Evolutionary conservation across 106 monocot species (phyloP).

Genomic region (Narthecium ossifragum): DNA sequence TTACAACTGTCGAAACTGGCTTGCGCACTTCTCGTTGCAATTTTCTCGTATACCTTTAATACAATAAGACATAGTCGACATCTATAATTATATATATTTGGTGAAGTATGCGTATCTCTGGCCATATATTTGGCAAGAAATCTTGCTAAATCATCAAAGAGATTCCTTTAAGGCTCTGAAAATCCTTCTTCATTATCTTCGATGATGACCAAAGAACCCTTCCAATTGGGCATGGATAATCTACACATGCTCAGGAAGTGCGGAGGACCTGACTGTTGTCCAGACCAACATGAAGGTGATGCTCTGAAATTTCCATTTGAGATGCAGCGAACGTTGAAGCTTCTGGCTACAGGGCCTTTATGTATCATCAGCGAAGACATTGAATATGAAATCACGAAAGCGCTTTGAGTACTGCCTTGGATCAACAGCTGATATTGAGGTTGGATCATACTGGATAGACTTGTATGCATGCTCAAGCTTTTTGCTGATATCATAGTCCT

Average conservation of each 20-base stretch:
- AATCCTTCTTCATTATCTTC: not conserved
- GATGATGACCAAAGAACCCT: not conserved
- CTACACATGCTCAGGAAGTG: not conserved
- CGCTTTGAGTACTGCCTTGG: conserved; percentile 75
- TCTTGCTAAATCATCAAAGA: not conserved
- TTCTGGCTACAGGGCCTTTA: not conserved
- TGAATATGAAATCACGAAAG: conserved; percentile 79
- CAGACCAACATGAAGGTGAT: not conserved
- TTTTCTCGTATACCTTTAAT: conserved; percentile 10
- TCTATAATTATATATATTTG: conserved; percentile 4
- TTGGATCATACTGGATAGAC: conserved; percentile 71
- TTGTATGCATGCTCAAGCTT: conserved; percentile 96
- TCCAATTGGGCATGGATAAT: not conserved
- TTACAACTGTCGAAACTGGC: conserved; percentile 18
- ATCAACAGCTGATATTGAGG: conserved; percentile 92
- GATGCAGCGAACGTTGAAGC: not conserved
- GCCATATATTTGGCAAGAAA: not conserved
- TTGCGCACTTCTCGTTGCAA: conserved; percentile 21
- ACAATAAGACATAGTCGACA: not conserved
- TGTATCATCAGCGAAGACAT: conserved; percentile 60
- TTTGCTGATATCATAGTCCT: conserved; percentile 97
- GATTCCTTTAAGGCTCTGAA: not conserved
- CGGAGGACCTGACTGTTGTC: not conserved
- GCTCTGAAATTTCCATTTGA: not conserved
- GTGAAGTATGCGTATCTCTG: not conserved